Percentiles rank a stretch among this genome's conserved stretches.
Conservation (phyloP, 2,329 filamentous ascomycete genomes). For the Xylaria sp. region DNA sequence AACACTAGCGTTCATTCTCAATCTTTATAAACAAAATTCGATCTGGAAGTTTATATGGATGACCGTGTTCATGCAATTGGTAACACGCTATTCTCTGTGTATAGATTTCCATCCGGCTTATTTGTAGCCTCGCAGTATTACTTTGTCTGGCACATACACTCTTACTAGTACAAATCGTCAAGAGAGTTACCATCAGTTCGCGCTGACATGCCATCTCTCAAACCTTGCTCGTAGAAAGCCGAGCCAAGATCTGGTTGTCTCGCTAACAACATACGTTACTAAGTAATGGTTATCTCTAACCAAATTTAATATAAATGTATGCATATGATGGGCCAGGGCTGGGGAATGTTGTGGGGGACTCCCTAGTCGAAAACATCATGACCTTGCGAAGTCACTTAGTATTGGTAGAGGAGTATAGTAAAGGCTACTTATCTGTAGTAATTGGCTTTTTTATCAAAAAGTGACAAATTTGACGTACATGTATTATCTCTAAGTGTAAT, state of each 20-base stretch:
- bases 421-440: background rate
- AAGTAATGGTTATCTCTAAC: background rate
- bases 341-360: constrained; percentile 3
- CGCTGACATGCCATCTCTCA: constrained; percentile 19
- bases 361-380: background rate
- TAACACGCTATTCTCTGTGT: background rate
- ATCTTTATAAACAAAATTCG: background rate
- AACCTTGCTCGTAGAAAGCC: constrained; percentile 1
- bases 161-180: background rate
- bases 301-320: background rate
- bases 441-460: constrained; percentile 4
- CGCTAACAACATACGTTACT: background rate
- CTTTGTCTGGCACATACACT: background rate
- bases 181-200: constrained; percentile 1
- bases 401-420: constrained; percentile 11
- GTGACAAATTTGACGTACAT: constrained; percentile 26
- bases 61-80: background rate
- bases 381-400: constrained; percentile 9
- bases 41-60: background rate
- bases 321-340: background rate
- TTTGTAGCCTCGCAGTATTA: background rate
- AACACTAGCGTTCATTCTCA: background rate
- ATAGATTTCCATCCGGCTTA: background rate
- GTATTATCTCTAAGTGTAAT: constrained; percentile 8
- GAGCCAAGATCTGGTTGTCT: constrained; percentile 11